Base-by-base conservation (phyloP, 2,329 filamentous ascomycete genomes). In the Trichoderma sp. region DNA sequence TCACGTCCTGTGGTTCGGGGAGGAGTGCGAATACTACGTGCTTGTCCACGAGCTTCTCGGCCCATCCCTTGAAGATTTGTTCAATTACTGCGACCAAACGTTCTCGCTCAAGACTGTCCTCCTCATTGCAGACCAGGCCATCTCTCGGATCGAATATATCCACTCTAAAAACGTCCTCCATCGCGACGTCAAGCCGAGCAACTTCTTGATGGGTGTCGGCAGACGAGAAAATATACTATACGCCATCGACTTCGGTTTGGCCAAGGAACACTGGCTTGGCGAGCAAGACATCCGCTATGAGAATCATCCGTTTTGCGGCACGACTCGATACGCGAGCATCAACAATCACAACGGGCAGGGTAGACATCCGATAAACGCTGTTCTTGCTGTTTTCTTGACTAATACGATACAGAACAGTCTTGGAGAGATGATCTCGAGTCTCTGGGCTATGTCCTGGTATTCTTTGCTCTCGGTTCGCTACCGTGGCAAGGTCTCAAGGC, bases 51-150 rank as follows among this genome's bases (percentile, higher is more conserved):
- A 99, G 76, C 89, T 99, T 30, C 90, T 99, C 66, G 95, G 95
- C 47, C 95, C 95, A 71, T 95, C 90, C 75, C 82, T 99, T 79
- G 95, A 99, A 81, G 95, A 99, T 77, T 86, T 99, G 41, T 99
- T 99, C 91, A 98, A 99, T 87, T 98, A 98, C 80, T 99, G 95
- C 88, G 98, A 98, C 88, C 91, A 95, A 79, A 98, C 98, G 79
- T 99, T 98, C 84, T 97, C 95, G 12, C 83, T 99, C 71, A 99
- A 99, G 90, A 99, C 95, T 1, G 95, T 99, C 28, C 86, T 99
- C 48, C 88, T 99, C 28, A 87, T 99, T 57, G 95, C 95, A 76
- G 95, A 99, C 74, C 95, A 99, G 83, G 89, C 97, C 79, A 98
- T 99, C 78, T 98, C 94, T 70, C 93, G 95, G 74, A 97, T 99